Percentiles rank a stretch among this genome's conserved stretches.
phyloP scores from a whole-genome alignment of 2,329 filamentous ascomycete genomes.

The Penicillium freii region DNA sequence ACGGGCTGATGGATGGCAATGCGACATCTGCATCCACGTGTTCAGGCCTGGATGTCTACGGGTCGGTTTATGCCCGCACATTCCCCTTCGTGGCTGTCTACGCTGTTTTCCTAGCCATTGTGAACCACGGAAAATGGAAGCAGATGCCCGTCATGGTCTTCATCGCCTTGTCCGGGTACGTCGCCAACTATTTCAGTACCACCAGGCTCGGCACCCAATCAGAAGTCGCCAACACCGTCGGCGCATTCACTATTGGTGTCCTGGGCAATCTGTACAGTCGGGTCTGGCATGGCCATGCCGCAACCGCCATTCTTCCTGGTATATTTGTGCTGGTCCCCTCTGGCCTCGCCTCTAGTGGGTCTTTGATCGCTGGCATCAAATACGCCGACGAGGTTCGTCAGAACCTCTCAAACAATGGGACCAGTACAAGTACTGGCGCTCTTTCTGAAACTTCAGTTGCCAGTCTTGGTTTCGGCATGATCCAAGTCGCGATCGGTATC shows the following conservation, averaged over 20 bases:
- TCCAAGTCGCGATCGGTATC: conserved; percentile 51
- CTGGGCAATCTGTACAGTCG: conserved; percentile 78
- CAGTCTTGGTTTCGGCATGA: conserved; percentile 50
- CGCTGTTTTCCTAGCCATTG: conserved; percentile 70
- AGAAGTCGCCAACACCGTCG: conserved; percentile 75
- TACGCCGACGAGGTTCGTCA: conserved; percentile 55
- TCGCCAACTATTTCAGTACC: conserved; percentile 74
- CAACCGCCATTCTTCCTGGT: conserved; percentile 81
- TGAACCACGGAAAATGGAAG: conserved; percentile 80
- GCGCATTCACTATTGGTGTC: conserved; percentile 75
- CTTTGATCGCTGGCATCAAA: conserved; percentile 57
- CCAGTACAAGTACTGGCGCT: conserved; percentile 20
- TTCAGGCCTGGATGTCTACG: conserved; percentile 52
- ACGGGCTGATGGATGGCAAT: conserved; percentile 58
- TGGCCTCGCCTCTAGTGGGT: conserved; percentile 59
- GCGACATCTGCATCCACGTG: conserved; percentile 54
- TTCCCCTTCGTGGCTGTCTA: conserved; percentile 77
- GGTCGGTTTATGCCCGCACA: conserved; percentile 46
- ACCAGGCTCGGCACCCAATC: conserved; percentile 67
- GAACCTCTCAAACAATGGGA: conserved; percentile 27
- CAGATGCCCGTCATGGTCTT: conserved; percentile 75
- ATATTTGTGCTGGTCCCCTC: conserved; percentile 73
- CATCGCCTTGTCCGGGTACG: conserved; percentile 72
- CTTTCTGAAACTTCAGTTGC: conserved; percentile 42
- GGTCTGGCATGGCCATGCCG: conserved; percentile 71